Evolutionary conservation across 148 eudicot species (phyloP).

Genomic region (Vaccinium corymbosum): DNA sequence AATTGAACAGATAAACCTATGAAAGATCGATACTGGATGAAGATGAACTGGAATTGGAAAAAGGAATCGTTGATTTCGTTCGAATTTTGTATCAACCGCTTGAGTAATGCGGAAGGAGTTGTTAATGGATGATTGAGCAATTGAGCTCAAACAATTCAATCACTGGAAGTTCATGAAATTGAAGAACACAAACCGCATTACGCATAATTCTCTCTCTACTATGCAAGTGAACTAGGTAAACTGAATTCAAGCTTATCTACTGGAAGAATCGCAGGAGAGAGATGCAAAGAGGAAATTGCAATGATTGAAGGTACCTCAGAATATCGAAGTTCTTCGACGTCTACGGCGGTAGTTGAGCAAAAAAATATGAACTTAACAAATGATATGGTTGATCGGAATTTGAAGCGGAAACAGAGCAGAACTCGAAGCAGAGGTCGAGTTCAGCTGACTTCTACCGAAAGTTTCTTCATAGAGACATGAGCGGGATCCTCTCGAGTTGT

Average conservation of each 20-base stretch:
- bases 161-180: not conserved
- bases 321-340: not conserved
- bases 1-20: not conserved
- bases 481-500: too few species aligned
- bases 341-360: not conserved
- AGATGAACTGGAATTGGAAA: not conserved
- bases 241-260: not conserved
- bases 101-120: not conserved
- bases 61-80: too few species aligned
- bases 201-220: not conserved
- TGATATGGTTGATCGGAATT: not conserved
- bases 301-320: not conserved
- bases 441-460: too few species aligned
- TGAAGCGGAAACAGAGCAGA: slow-evolving; percentile 6
- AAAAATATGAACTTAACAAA: not conserved
- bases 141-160: not conserved
- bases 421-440: not conserved
- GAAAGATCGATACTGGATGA: not conserved
- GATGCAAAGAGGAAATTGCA: not conserved
- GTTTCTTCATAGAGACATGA: too few species aligned
- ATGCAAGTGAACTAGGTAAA: not conserved
- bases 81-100: not conserved
- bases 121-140: not conserved
- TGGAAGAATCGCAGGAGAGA: not conserved
- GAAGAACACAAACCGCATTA: not conserved